Evolutionary conservation across 2,329 filamentous ascomycete genomes (phyloP).

Genomic region (Penicillium frequentans): DNA sequence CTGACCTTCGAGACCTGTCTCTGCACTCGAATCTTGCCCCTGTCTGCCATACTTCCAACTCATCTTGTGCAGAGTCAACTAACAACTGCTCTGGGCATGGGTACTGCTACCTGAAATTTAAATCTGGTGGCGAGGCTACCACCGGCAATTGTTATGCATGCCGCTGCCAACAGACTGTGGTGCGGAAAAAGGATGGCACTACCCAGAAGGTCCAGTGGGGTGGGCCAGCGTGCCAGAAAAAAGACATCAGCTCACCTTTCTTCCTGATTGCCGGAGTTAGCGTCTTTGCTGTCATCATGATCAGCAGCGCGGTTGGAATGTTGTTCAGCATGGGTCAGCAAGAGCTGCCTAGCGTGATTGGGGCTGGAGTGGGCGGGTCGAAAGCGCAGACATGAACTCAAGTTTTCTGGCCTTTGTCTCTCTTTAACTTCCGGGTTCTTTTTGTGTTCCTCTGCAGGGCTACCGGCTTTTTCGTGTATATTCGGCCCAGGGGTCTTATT

Average conservation of each 20-base stretch:
- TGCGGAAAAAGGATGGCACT: conserved; percentile 46
- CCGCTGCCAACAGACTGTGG: conserved; percentile 64
- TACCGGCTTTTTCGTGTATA: background rate
- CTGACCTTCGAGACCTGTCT: conserved; percentile 12
- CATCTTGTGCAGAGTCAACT: conserved; percentile 69
- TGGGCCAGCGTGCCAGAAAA: conserved; percentile 84
- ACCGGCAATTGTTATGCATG: conserved; percentile 72
- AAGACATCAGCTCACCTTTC: conserved; percentile 84
- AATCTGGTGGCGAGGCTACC: conserved; percentile 33
- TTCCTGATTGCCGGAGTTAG: conserved; percentile 80
- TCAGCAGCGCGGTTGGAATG: conserved; percentile 72
- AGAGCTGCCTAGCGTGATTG: conserved; percentile 89
- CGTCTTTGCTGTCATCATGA: conserved; percentile 65
- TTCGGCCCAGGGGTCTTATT: background rate
- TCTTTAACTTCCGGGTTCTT: background rate
- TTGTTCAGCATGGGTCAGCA: conserved; percentile 82
- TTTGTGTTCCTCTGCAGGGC: background rate
- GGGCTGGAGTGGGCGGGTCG: conserved; percentile 81
- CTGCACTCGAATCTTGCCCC: conserved; percentile 58
- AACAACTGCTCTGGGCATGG: conserved; percentile 82
- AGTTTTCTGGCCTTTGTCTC: background rate
- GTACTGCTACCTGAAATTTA: conserved; percentile 68
- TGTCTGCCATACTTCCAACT: conserved; percentile 71
- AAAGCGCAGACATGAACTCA: conserved; percentile 35
- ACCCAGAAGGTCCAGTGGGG: conserved; percentile 74